Conservation (phyloP, 2,329 filamentous ascomycete genomes). For the Phaeophleospora eucalypticola region DNA sequence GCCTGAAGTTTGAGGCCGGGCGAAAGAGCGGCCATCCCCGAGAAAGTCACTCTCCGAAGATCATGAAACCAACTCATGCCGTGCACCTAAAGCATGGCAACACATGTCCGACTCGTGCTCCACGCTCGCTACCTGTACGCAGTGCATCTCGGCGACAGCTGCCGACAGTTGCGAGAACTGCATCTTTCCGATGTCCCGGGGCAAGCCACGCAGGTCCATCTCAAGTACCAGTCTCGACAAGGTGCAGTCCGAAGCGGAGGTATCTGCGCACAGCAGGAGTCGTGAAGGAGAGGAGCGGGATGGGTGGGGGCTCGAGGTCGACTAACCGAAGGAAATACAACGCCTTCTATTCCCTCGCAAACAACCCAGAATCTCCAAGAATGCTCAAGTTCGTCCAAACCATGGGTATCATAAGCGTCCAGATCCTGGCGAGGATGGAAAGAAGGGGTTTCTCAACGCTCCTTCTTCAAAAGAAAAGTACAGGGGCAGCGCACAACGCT, state of each 20-base stretch:
- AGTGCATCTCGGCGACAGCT: constrained; percentile 30
- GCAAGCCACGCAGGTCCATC: constrained; percentile 33
- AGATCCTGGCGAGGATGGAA: constrained; percentile 18
- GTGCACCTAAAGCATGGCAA: constrained; percentile 28
- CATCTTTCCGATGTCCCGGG: constrained; percentile 23
- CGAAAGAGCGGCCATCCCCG: constrained; percentile 34
- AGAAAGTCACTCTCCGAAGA: constrained; percentile 31
- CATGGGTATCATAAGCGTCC: constrained; percentile 20
- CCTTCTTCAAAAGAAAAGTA: constrained; percentile 10
- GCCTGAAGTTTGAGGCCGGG: constrained; percentile 23
- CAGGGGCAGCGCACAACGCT: constrained; percentile 35
- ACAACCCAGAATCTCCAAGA: constrained; percentile 19
- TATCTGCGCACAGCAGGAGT: constrained; percentile 35
- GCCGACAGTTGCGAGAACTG: constrained; percentile 25
- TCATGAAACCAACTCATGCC: constrained; percentile 31
- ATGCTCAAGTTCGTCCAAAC: constrained; percentile 21
- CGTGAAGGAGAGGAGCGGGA: constrained; percentile 42
- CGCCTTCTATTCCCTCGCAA: constrained; percentile 25
- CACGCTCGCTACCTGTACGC: constrained; percentile 6
- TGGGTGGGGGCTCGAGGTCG: constrained; percentile 35
- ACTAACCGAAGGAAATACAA: constrained; percentile 30
- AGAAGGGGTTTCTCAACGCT: constrained; percentile 24
- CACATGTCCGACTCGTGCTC: constrained; percentile 34
- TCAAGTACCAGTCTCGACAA: constrained; percentile 23
- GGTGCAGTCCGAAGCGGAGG: constrained; percentile 34